Percentiles rank a stretch among this genome's conserved stretches.
Evolutionary conservation across 2,329 filamentous ascomycete species (phyloP).

Genomic region (Ceratocystis diversiconidia): DNA sequence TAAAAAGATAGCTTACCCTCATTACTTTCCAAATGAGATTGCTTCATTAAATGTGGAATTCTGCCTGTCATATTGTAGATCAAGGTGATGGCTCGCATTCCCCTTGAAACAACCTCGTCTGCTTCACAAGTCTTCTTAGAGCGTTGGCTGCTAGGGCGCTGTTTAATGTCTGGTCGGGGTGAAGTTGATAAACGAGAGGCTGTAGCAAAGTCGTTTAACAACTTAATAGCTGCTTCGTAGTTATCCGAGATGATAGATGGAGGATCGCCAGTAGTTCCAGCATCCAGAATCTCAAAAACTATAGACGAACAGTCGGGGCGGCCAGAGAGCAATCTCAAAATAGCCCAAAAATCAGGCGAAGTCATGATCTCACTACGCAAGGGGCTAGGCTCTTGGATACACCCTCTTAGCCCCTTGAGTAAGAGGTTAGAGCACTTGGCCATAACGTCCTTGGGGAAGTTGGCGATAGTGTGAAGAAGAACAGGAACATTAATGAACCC

Average conservation of each 20-base stretch:
- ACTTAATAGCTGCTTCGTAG: slow-evolving; percentile 71
- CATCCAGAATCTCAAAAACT: slow-evolving; percentile 79
- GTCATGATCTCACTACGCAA: slow-evolving; percentile 87
- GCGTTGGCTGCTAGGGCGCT: slow-evolving; percentile 3
- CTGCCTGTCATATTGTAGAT: slow-evolving; percentile 70
- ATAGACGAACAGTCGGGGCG: slow-evolving; percentile 56
- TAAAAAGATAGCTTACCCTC: slow-evolving; percentile 44
- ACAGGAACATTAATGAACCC: slow-evolving; percentile 87
- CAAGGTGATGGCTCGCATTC: slow-evolving; percentile 64
- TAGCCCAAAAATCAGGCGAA: slow-evolving; percentile 93
- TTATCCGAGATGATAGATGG: slow-evolving; percentile 88
- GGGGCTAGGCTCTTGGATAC: slow-evolving; percentile 62
- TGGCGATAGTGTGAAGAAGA: slow-evolving; percentile 79
- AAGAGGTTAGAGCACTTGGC: slow-evolving; percentile 62
- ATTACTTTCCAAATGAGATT: slow-evolving; percentile 77
- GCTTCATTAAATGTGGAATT: slow-evolving; percentile 75
- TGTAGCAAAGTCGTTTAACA: slow-evolving; percentile 82
- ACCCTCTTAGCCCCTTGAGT: slow-evolving; percentile 63
- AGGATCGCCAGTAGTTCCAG: slow-evolving; percentile 56
- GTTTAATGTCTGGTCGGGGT: slow-evolving; percentile 4
- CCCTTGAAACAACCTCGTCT: slow-evolving; percentile 32
- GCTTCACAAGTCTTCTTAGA: slow-evolving; percentile 1
- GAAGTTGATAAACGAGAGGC: slow-evolving; percentile 27
- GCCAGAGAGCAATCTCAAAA: slow-evolving; percentile 60
- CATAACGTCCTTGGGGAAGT: slow-evolving; percentile 63